Percentiles rank a stretch among this genome's conserved stretches.
phyloP scores from a whole-genome alignment of 2,329 filamentous ascomycete genomes.

The Diaporthe velutina region DNA sequence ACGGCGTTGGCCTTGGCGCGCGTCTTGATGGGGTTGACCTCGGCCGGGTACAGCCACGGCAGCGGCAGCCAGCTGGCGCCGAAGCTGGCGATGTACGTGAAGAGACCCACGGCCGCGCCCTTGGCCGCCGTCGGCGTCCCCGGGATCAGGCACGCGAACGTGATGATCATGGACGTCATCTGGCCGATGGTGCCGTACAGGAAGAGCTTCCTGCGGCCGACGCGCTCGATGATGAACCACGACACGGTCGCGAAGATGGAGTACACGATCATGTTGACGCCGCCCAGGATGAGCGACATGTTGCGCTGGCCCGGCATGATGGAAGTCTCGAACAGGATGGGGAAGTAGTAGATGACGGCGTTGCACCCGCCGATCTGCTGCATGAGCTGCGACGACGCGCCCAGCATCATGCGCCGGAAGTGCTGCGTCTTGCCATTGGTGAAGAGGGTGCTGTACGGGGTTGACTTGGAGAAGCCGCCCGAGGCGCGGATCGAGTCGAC shows the following conservation, averaged over 20 bases:
- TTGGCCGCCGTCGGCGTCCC: constrained; percentile 48
- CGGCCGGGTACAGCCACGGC: constrained; percentile 73
- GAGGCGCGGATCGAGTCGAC: constrained; percentile 73
- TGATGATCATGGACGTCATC: constrained; percentile 71
- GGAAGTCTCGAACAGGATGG: constrained; percentile 65
- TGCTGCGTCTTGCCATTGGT: constrained; percentile 75
- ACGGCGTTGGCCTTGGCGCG: constrained; percentile 74
- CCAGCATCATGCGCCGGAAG: constrained; percentile 73
- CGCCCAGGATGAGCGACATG: constrained; percentile 66
- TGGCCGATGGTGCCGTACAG: constrained; percentile 73
- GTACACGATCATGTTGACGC: constrained; percentile 70
- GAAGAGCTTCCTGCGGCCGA: constrained; percentile 73
- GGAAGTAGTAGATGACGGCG: constrained; percentile 73
- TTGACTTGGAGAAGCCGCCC: constrained; percentile 59
- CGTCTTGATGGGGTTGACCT: constrained; percentile 71
- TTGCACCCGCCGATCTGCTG: constrained; percentile 73
- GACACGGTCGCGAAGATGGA: constrained; percentile 71
- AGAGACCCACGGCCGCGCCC: constrained; percentile 64
- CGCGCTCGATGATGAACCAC: constrained; percentile 62
- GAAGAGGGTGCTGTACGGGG: constrained; percentile 66
- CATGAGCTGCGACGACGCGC: constrained; percentile 70
- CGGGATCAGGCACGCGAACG: constrained; percentile 51
- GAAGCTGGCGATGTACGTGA: constrained; percentile 53
- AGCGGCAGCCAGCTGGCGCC: constrained; percentile 65
- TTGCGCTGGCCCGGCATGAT: constrained; percentile 56